These are phyloP conservation scores for Amanita rubescens DNA, from an alignment of 768 basidiomycete genomes.

Conservation along the genomic window DNA sequence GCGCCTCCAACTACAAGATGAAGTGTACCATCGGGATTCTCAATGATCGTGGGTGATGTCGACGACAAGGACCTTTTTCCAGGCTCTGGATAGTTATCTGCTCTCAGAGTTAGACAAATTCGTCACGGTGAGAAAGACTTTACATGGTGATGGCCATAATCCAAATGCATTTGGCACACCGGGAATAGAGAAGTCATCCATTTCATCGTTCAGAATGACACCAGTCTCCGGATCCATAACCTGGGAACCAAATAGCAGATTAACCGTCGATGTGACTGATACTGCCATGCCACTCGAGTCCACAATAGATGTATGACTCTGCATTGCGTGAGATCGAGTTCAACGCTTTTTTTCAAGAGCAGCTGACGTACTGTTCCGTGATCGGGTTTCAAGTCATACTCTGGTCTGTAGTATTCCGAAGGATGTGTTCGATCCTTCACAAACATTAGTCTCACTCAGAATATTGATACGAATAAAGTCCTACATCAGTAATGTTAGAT, in stretches of 20 bases:
- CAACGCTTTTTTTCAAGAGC: not conserved
- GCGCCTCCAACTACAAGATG: slow-evolving; percentile 75
- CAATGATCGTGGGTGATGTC: slow-evolving; percentile 72
- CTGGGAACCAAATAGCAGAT: slow-evolving; percentile 81
- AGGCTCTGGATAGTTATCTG: slow-evolving; percentile 84
- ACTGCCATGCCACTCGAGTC: slow-evolving; percentile 87
- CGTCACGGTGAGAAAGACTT: slow-evolving; percentile 13
- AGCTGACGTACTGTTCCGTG: slow-evolving; percentile 71
- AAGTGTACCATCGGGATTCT: slow-evolving; percentile 66
- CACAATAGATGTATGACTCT: slow-evolving; percentile 77
- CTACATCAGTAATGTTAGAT: slow-evolving; percentile 76
- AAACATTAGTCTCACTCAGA: not conserved
- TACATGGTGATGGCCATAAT: slow-evolving; percentile 78
- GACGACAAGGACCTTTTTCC: slow-evolving; percentile 91
- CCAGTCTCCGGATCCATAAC: slow-evolving; percentile 86
- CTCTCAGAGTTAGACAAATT: not conserved
- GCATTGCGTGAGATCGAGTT: not conserved
- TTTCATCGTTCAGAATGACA: slow-evolving; percentile 87
- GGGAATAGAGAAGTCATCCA: slow-evolving; percentile 91
- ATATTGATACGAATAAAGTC: slow-evolving; percentile 15
- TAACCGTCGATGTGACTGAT: slow-evolving; percentile 82
- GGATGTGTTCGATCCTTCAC: slow-evolving; percentile 74
- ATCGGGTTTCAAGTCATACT: slow-evolving; percentile 72
- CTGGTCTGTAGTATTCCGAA: slow-evolving; percentile 77
- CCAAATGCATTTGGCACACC: slow-evolving; percentile 82